A percentile compares a stretch with the other conserved stretches of the same genome.
These are phyloP conservation scores for Arthrocladium fulminans DNA, from an alignment of 2,329 filamentous ascomycete genomes.

Conservation along the genomic window DNA sequence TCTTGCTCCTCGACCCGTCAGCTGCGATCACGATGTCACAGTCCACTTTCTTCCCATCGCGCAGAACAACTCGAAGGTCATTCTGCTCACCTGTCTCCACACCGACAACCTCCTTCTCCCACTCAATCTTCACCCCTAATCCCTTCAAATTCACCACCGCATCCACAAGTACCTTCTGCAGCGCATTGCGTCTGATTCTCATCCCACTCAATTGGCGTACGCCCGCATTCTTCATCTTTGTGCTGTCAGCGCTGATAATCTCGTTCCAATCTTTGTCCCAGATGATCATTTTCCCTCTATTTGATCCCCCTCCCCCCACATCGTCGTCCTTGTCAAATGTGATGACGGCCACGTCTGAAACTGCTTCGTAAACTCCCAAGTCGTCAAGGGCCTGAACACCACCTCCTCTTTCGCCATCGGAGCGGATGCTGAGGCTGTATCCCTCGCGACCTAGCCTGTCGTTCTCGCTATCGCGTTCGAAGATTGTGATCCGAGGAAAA, in stretches of 20 bases:
- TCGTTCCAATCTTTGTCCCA: conserved; percentile 17
- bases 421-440: conserved; percentile 24
- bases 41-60: conserved; percentile 8
- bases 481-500: conserved; percentile 32
- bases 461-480: conserved; percentile 35
- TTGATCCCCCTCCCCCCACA: too few relatives aligned
- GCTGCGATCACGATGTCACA: conserved; percentile 38
- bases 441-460: conserved; percentile 21
- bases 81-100: conserved; percentile 10
- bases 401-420: conserved; percentile 17
- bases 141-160: conserved; percentile 22
- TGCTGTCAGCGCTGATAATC: conserved; percentile 3
- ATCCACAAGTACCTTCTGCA: conserved; percentile 16
- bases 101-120: conserved; percentile 12
- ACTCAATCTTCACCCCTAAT: conserved; percentile 11
- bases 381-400: conserved; percentile 24
- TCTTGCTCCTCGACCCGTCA: conserved; percentile 39
- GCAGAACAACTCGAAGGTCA: conserved; percentile 10
- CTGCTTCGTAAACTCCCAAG: conserved; percentile 21
- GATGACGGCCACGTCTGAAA: conserved; percentile 17
- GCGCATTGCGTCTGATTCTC: conserved; percentile 16
- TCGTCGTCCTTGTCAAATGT: not conserved
- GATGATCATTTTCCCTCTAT: conserved; percentile 16
- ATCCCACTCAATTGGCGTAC: conserved; percentile 8
- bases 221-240: not conserved